phyloP scores from a whole-genome alignment of 441 rosid species.

The Eruca vesicaria region DNA sequence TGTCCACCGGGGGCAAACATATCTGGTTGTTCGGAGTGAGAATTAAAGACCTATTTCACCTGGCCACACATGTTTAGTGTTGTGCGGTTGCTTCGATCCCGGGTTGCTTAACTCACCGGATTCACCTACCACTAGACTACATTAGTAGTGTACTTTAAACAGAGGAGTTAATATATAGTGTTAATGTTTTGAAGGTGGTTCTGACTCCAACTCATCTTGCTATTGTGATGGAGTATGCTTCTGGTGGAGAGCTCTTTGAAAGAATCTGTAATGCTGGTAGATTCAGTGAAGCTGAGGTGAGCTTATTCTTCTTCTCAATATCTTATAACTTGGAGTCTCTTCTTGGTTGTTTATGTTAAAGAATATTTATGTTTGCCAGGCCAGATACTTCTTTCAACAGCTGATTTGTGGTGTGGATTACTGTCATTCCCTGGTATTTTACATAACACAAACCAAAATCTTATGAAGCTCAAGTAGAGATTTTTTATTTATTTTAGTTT shows the following conservation, averaged over 20 bases:
- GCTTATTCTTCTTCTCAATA: not conserved
- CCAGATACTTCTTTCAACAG: conserved; percentile 92
- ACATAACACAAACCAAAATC: not conserved
- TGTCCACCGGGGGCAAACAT: too few relatives aligned
- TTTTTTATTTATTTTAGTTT: not conserved
- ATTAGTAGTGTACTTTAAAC: not conserved
- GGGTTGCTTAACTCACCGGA: too few relatives aligned
- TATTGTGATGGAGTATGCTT: conserved; percentile 93
- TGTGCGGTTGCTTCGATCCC: too few relatives aligned
- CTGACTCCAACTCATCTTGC: conserved; percentile 88
- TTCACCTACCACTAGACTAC: too few relatives aligned
- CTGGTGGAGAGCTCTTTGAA: conserved; percentile 91
- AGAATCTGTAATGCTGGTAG: conserved; percentile 88
- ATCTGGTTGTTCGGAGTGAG: too few relatives aligned
- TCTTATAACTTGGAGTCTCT: not conserved
- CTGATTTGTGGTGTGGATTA: conserved; percentile 79
- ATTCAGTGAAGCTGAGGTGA: conserved; percentile 97
- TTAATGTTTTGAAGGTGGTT: conserved; percentile 51
- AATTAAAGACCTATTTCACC: too few relatives aligned
- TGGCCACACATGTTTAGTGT: too few relatives aligned
- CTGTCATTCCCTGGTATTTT: conserved; percentile 64
- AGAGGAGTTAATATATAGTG: not conserved
- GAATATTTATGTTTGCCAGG: conserved; percentile 39
- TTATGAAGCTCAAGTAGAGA: not conserved
- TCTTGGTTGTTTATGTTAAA: not conserved